These are phyloP conservation scores for Argentina anserina DNA, from an alignment of 306 rosid species.

Conservation along the genomic window DNA sequence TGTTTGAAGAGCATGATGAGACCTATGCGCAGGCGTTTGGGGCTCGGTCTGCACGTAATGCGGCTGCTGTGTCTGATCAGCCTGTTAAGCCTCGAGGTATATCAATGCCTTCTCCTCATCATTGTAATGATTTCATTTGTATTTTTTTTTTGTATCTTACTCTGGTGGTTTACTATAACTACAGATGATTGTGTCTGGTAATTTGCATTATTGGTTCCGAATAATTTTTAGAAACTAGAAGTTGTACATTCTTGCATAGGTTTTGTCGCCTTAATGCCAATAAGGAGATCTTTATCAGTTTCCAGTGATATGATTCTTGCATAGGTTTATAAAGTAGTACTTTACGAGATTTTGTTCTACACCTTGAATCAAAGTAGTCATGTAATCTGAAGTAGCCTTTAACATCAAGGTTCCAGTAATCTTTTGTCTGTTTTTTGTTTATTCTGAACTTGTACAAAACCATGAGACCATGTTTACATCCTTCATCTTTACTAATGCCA, in stretches of 20 bases:
- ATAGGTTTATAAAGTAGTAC: neutral
- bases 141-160: neutral
- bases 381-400: neutral
- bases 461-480: neutral
- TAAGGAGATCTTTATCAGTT: neutral
- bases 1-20: slow-evolving; percentile 87
- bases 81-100: slow-evolving; percentile 66
- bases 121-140: neutral
- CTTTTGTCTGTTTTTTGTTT: neutral
- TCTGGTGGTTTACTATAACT: neutral
- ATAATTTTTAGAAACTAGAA: neutral
- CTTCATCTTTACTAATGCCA: neutral
- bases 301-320: neutral
- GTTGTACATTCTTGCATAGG: neutral
- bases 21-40: slow-evolving; percentile 97
- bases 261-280: neutral
- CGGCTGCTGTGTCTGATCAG: slow-evolving; percentile 28
- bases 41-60: slow-evolving; percentile 47
- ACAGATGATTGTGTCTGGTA: neutral
- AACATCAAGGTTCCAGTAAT: neutral
- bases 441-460: neutral
- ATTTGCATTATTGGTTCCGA: neutral
- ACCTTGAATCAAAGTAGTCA: neutral
- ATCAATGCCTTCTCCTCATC: slow-evolving; percentile 9
- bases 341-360: neutral